These are phyloP conservation scores for Coemansia aciculifera DNA, from an alignment of 192 early-diverging fungal species.

Conservation along the genomic window DNA sequence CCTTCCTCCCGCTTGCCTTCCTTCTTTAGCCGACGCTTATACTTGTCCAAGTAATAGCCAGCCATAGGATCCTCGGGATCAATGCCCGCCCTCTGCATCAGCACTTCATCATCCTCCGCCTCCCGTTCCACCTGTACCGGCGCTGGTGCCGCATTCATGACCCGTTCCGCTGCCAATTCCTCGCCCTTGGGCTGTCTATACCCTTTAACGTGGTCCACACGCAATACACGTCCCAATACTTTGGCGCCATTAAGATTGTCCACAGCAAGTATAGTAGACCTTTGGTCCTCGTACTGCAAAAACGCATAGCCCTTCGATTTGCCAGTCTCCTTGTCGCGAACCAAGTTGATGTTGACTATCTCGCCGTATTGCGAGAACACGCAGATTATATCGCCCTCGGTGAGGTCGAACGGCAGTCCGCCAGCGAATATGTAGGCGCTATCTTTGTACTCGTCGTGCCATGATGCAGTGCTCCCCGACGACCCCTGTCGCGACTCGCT, in stretches of 20 bases:
- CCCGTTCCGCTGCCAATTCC: constrained; percentile 34
- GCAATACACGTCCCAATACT: constrained; percentile 58
- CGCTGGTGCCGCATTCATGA: constrained; percentile 59
- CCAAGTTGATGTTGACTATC: constrained; percentile 84
- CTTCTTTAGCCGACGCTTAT: constrained; percentile 56
- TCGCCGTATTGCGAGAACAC: constrained; percentile 95
- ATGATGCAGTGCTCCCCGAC: constrained; percentile 60
- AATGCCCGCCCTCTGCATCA: constrained; percentile 58
- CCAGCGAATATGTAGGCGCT: constrained; percentile 90
- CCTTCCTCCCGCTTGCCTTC: constrained; percentile 28
- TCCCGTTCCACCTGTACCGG: constrained; percentile 1
- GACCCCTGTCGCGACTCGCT: constrained; percentile 60
- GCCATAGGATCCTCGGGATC: constrained; percentile 77
- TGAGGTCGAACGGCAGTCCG: constrained; percentile 78
- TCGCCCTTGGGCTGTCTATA: constrained; percentile 62
- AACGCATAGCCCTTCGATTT: constrained; percentile 85
- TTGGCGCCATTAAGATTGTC: constrained; percentile 91
- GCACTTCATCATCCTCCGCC: constrained; percentile 31
- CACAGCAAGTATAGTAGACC: constrained; percentile 86
- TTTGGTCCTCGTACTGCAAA: constrained; percentile 90
- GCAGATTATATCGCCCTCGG: constrained; percentile 91
- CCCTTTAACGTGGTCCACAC: constrained; percentile 74
- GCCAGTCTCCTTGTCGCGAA: constrained; percentile 85
- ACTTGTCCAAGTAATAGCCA: constrained; percentile 64
- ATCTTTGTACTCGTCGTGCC: constrained; percentile 89